Percentiles rank a stretch among this genome's conserved stretches.
These are phyloP conservation scores for Pelargonium fulgidum DNA, from an alignment of 441 rosid genomes.

Conservation along the genomic window DNA sequence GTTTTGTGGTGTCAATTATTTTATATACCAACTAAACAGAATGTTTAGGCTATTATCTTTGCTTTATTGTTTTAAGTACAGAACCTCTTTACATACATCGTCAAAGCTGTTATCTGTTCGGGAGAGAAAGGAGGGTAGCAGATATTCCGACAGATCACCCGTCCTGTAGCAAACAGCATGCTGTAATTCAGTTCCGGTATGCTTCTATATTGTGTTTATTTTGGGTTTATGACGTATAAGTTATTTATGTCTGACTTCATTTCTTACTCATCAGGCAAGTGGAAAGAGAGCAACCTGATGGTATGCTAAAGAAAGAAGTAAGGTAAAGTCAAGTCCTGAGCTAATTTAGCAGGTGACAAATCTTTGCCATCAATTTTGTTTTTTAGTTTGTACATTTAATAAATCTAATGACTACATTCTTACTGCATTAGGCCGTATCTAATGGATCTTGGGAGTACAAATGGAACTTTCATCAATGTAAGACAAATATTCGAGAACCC, in stretches of 20 bases:
- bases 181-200: slow-evolving; percentile 82
- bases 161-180: slow-evolving; percentile 98
- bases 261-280: slow-evolving; percentile 45
- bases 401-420: slow-evolving; percentile 15
- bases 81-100: slow-evolving; percentile 89
- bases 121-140: slow-evolving; percentile 86
- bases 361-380: slow-evolving; percentile 1
- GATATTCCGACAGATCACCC: slow-evolving; percentile 97
- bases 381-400: background rate
- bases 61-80: slow-evolving; percentile 23
- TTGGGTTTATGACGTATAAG: slow-evolving; percentile 15
- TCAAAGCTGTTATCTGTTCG: slow-evolving; percentile 87
- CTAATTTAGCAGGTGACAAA: slow-evolving; percentile 6
- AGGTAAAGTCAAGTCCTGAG: slow-evolving; percentile 33
- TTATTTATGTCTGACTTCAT: slow-evolving; percentile 20
- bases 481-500: slow-evolving; percentile 18
- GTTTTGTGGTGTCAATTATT: background rate
- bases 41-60: background rate
- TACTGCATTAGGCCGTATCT: slow-evolving; percentile 60
- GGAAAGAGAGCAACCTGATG: slow-evolving; percentile 70
- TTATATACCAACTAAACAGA: background rate
- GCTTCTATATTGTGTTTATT: slow-evolving; percentile 18
- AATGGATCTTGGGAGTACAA: slow-evolving; percentile 96
- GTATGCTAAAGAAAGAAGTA: slow-evolving; percentile 50
- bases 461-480: slow-evolving; percentile 79